phyloP scores from a whole-genome alignment of 208 protist species.

The Trypanosoma avium region DNA sequence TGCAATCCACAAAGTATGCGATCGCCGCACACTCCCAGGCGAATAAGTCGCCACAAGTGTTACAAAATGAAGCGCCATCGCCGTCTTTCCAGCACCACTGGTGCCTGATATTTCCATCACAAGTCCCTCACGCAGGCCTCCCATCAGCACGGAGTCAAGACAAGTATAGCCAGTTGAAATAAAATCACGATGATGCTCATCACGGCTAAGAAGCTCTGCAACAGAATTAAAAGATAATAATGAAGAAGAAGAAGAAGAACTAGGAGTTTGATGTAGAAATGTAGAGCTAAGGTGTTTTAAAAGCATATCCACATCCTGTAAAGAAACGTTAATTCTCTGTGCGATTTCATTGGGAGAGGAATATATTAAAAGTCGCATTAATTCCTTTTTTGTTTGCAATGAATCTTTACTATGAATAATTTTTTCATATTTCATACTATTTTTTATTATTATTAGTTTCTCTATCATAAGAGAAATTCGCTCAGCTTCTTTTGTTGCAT shows the following conservation, averaged over 20 bases:
- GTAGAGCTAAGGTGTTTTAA: slow-evolving; percentile 14
- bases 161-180: slow-evolving; percentile 41
- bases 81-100: slow-evolving; percentile 35
- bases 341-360: slow-evolving; percentile 16
- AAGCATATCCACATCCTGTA: slow-evolving; percentile 21
- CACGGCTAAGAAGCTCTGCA: slow-evolving; percentile 7
- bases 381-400: neutral
- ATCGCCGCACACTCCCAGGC: neutral
- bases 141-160: slow-evolving; percentile 50
- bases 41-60: neutral
- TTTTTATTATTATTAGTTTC: no score
- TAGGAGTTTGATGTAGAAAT: no score
- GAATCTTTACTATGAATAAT: neutral
- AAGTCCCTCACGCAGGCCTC: slow-evolving; percentile 44
- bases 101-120: slow-evolving; percentile 59
- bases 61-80: slow-evolving; percentile 27
- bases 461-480: no score
- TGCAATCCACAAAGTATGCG: slow-evolving; percentile 24
- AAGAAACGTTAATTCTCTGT: slow-evolving; percentile 18
- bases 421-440: no score
- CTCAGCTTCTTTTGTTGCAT: no score
- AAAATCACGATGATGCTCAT: neutral
- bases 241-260: neutral
- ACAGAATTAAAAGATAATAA: slow-evolving; percentile 11
- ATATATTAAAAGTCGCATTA: no score